Percentiles rank a stretch among this genome's conserved stretches.
Evolutionary conservation across 257 asterid genomes (phyloP).

Genomic region (Galeopsis tetrahit): DNA sequence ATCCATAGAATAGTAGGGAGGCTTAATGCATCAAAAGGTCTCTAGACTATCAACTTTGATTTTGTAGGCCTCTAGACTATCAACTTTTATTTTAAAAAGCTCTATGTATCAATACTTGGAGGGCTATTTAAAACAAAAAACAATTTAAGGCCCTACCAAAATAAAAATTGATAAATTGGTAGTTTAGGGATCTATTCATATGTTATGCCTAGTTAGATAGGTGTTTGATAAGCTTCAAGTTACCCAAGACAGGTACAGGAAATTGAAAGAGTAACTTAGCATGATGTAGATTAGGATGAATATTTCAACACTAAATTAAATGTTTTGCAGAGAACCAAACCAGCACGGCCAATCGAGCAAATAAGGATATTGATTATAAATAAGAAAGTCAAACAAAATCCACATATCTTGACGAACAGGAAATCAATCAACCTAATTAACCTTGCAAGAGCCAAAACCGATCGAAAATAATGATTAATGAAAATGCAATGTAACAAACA

Average conservation of each 20-base stretch:
- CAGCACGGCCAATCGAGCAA: not conserved
- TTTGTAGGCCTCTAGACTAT: too few relatives aligned
- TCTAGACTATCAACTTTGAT: too few relatives aligned
- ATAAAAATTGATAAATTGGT: too few relatives aligned
- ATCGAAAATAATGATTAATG: not conserved
- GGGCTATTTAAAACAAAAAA: too few relatives aligned
- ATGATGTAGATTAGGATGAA: not conserved
- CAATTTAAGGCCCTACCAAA: too few relatives aligned
- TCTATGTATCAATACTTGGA: too few relatives aligned
- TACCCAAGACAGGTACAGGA: not conserved
- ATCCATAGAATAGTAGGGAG: not conserved
- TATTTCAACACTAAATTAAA: not conserved
- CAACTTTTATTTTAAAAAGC: too few relatives aligned
- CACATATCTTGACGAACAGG: not conserved
- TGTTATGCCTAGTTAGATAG: not conserved
- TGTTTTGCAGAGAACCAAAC: not conserved
- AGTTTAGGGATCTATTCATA: too few relatives aligned
- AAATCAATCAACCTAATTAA: conserved; percentile 1
- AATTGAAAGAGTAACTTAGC: not conserved
- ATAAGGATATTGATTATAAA: not conserved
- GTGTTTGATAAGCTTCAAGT: not conserved
- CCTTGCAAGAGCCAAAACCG: not conserved
- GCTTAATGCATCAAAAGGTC: too few relatives aligned
- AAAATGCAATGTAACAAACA: not conserved
- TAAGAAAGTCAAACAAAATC: not conserved